Evolutionary conservation across 805 yeast species (phyloP).

Genomic region (Candida golubevii): DNA sequence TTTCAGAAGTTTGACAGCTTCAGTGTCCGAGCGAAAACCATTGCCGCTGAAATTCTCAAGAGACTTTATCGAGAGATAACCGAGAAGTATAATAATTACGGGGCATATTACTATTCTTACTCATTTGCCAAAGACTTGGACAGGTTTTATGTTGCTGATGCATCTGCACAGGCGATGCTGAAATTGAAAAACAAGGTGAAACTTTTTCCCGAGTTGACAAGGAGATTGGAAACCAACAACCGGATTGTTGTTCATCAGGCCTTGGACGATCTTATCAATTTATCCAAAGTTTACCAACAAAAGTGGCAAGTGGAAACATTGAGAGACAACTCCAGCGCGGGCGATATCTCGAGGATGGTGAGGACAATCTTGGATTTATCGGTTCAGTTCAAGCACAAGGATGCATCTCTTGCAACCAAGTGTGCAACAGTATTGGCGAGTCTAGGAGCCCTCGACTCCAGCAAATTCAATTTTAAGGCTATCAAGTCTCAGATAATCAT

Average conservation of each 20-base stretch:
- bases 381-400: conserved; percentile 47
- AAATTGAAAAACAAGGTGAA: conserved; percentile 29
- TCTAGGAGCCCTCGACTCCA: conserved; percentile 72
- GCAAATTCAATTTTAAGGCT: conserved; percentile 44
- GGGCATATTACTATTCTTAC: conserved; percentile 51
- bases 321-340: conserved; percentile 26
- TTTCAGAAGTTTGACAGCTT: conserved; percentile 63
- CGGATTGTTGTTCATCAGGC: conserved; percentile 71
- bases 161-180: conserved; percentile 25
- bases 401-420: conserved; percentile 47
- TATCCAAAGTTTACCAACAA: conserved; percentile 47
- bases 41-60: conserved; percentile 51
- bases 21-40: conserved; percentile 41
- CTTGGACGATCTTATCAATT: conserved; percentile 55
- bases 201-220: conserved; percentile 48
- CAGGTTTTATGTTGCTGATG: conserved; percentile 19
- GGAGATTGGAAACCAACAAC: conserved; percentile 59
- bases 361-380: conserved; percentile 54
- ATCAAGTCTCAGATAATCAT: conserved; percentile 45
- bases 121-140: conserved; percentile 32
- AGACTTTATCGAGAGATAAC: conserved; percentile 29
- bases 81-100: conserved; percentile 37
- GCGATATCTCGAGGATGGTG: conserved; percentile 42
- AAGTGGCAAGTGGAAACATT: conserved; percentile 43
- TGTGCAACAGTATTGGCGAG: conserved; percentile 70